phyloP scores from a whole-genome alignment of 345 rosid species.

The Hibiscus syriacus region DNA sequence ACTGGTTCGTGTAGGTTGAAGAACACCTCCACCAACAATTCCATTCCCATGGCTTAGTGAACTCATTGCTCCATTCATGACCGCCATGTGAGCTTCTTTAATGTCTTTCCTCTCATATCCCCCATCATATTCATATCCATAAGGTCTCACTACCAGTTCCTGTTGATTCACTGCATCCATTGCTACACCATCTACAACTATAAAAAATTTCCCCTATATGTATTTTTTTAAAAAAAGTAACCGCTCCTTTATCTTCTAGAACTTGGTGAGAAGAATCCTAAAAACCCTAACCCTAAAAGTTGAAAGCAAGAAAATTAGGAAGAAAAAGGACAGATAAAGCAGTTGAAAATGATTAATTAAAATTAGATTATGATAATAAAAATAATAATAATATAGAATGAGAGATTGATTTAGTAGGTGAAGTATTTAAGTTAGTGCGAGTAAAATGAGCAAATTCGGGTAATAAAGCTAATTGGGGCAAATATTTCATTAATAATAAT shows the following conservation, averaged over 20 bases:
- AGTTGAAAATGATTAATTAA: background rate
- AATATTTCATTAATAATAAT: no score
- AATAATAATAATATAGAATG: no score
- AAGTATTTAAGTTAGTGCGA: no score
- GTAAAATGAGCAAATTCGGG: no score
- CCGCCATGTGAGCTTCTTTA: background rate
- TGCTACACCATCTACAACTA: conserved; percentile 14
- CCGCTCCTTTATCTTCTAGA: background rate
- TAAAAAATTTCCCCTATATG: background rate
- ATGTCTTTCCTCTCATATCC: background rate
- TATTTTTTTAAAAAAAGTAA: no score
- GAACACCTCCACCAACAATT: background rate
- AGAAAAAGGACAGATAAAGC: background rate
- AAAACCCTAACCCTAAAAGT: conserved; percentile 10
- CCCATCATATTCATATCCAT: conserved; percentile 1
- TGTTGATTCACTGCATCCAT: conserved; percentile 24
- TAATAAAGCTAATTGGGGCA: no score
- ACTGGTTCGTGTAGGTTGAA: conserved; percentile 24
- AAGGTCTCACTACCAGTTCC: conserved; percentile 15
- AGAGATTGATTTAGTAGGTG: no score
- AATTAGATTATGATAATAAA: background rate
- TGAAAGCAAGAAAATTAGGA: background rate
- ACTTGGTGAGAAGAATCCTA: background rate
- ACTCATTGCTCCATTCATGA: conserved; percentile 11
- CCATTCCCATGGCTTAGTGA: conserved; percentile 4